These are phyloP conservation scores for Gyrodon lividus DNA, from an alignment of 768 basidiomycete genomes.

Conservation along the genomic window DNA sequence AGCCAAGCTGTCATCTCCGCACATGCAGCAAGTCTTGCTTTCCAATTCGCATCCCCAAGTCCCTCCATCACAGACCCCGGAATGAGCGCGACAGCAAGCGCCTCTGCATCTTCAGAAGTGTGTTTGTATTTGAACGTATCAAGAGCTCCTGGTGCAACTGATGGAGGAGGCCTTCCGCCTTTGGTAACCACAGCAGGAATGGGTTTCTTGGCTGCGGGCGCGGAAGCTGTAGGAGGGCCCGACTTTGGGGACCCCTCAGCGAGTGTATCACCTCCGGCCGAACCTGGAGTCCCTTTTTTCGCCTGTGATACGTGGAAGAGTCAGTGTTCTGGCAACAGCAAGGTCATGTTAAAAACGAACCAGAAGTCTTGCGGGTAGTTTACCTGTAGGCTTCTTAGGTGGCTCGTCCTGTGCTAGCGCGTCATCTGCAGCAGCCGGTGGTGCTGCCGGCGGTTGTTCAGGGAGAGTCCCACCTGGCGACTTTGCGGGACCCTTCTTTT, in stretches of 20 bases:
- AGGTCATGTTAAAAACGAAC: slow-evolving; percentile 24
- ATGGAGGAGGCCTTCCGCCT: slow-evolving; percentile 46
- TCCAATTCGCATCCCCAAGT: slow-evolving; percentile 91
- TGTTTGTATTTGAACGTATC: slow-evolving; percentile 92
- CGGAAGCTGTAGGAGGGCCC: slow-evolving; percentile 26
- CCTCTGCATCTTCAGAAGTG: slow-evolving; percentile 89
- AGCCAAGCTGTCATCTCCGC: slow-evolving; percentile 88
- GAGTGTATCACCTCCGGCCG: slow-evolving; percentile 30
- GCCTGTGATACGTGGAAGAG: slow-evolving; percentile 29
- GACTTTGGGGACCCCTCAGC: slow-evolving; percentile 19
- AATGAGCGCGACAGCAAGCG: slow-evolving; percentile 66
- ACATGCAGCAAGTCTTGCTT: slow-evolving; percentile 79
- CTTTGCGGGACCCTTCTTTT: slow-evolving; percentile 39
- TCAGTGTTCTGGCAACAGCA: slow-evolving; percentile 1
- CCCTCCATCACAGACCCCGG: slow-evolving; percentile 69
- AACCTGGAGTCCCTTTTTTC: slow-evolving; percentile 50
- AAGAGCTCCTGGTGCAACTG: slow-evolving; percentile 51
- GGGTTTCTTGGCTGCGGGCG: slow-evolving; percentile 44
- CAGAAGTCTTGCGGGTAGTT: slow-evolving; percentile 48
- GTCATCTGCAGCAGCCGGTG: slow-evolving; percentile 13
- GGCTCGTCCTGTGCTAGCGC: slow-evolving; percentile 29
- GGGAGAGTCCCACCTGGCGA: slow-evolving; percentile 13
- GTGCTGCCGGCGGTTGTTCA: slow-evolving; percentile 23
- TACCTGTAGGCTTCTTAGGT: slow-evolving; percentile 46
- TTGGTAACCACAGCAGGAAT: slow-evolving; percentile 39